Evolutionary conservation across 768 basidiomycete genomes (phyloP).

Genomic region (Russula lepida): DNA sequence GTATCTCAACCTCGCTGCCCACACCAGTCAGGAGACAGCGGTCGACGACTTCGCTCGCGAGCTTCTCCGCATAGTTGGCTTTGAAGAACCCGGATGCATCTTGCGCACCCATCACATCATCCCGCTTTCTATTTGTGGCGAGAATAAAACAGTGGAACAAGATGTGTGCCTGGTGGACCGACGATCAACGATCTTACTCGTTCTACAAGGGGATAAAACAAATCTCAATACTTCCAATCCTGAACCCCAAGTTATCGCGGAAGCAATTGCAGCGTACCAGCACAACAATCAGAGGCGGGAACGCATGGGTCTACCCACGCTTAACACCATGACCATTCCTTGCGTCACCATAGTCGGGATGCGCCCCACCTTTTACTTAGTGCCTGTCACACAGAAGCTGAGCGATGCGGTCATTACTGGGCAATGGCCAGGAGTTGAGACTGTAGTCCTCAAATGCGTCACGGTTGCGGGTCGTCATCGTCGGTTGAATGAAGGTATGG

Average conservation of each 20-base stretch:
- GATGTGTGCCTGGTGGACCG: background rate
- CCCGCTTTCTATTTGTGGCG: background rate
- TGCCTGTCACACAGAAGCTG: background rate
- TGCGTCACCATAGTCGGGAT: background rate
- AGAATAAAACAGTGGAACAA: background rate
- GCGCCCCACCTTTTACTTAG: background rate
- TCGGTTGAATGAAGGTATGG: too few species aligned
- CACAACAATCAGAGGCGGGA: background rate
- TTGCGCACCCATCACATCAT: background rate
- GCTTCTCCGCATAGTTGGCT: background rate
- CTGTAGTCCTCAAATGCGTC: too few species aligned
- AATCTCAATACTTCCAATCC: background rate
- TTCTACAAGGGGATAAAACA: background rate
- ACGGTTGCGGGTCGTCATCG: too few species aligned
- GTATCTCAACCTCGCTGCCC: background rate
- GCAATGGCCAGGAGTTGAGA: too few species aligned
- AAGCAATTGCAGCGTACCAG: background rate
- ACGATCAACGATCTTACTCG: background rate
- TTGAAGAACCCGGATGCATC: background rate
- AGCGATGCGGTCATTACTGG: background rate
- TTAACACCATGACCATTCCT: background rate
- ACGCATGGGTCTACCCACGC: background rate
- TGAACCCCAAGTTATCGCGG: slow-evolving; percentile 1
- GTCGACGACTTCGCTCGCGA: background rate
- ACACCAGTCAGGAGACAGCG: background rate